Evolutionary conservation across 331 rosid species (phyloP).

Genomic region (Quercus phellos): DNA sequence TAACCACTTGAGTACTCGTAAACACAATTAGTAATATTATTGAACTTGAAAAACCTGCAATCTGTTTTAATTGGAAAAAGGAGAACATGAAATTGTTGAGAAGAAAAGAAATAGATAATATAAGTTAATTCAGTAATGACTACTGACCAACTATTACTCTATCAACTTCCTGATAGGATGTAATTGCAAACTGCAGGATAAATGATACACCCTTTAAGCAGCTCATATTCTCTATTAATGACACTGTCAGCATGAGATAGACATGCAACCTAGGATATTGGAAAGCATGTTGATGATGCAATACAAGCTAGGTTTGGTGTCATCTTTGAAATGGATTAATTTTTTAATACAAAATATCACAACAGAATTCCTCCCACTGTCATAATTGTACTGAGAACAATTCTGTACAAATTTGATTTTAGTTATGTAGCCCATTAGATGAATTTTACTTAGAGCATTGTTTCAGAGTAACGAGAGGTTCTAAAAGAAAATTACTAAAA

Average conservation of each 20-base stretch:
- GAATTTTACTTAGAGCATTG: neutral
- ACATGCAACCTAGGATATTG: neutral
- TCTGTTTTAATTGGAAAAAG: neutral
- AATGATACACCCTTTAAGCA: neutral
- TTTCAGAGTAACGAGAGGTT: neutral
- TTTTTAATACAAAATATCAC: neutral
- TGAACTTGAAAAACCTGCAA: neutral
- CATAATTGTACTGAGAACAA: neutral
- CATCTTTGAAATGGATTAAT: neutral
- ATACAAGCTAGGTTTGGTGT: neutral
- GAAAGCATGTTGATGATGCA: neutral
- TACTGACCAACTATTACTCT: neutral
- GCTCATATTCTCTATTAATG: neutral
- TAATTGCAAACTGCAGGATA: neutral
- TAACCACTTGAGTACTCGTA: neutral
- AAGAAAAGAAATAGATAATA: neutral
- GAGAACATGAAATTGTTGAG: neutral
- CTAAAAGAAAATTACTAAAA: neutral
- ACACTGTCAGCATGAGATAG: neutral
- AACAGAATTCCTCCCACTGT: neutral
- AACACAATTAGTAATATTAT: neutral
- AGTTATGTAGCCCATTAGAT: neutral
- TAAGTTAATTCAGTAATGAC: neutral
- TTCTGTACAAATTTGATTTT: neutral
- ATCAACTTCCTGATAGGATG: neutral